These are phyloP conservation scores for Lodderomyces elongisporus DNA, from an alignment of 1,139 yeast species.

Conservation along the genomic window DNA sequence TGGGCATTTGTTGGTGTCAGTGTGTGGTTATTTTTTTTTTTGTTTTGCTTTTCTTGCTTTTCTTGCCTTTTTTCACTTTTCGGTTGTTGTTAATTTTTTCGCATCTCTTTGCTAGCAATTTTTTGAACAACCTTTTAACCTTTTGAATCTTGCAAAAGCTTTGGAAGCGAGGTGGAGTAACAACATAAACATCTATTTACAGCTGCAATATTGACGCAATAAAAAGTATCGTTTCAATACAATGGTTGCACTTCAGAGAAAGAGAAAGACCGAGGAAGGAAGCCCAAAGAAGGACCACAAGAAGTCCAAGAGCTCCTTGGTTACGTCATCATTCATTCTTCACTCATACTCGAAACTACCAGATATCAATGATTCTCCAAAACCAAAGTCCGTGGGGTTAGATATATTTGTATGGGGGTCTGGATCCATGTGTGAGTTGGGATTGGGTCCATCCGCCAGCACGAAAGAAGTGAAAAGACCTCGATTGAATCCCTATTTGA, in stretches of 20 bases:
- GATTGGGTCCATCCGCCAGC: slow-evolving; percentile 83
- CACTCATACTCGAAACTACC: slow-evolving; percentile 49
- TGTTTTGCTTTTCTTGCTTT: no score
- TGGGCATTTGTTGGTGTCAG: no score
- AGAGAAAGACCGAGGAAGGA: slow-evolving; percentile 22
- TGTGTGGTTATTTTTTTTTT: no score
- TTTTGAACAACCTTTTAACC: no score
- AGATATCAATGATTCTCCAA: slow-evolving; percentile 39
- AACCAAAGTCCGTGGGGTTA: slow-evolving; percentile 41
- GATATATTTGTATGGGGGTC: slow-evolving; percentile 93
- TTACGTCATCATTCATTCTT: slow-evolving; percentile 40
- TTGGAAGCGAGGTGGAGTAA: no score
- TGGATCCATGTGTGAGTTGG: slow-evolving; percentile 95
- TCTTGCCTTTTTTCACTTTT: no score
- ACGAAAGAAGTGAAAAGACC: slow-evolving; percentile 96
- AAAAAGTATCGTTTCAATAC: no score
- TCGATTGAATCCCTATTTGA: slow-evolving; percentile 73
- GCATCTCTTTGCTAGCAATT: no score
- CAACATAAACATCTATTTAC: no score
- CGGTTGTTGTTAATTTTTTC: no score
- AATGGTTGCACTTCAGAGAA: slow-evolving; percentile 46
- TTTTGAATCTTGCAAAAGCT: no score
- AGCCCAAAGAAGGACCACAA: slow-evolving; percentile 18
- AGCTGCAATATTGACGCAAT: no score
- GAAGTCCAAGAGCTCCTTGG: slow-evolving; percentile 22